These are phyloP conservation scores for Neurospora sp. DNA, from an alignment of 495 filamentous ascomycete species.

Conservation along the genomic window DNA sequence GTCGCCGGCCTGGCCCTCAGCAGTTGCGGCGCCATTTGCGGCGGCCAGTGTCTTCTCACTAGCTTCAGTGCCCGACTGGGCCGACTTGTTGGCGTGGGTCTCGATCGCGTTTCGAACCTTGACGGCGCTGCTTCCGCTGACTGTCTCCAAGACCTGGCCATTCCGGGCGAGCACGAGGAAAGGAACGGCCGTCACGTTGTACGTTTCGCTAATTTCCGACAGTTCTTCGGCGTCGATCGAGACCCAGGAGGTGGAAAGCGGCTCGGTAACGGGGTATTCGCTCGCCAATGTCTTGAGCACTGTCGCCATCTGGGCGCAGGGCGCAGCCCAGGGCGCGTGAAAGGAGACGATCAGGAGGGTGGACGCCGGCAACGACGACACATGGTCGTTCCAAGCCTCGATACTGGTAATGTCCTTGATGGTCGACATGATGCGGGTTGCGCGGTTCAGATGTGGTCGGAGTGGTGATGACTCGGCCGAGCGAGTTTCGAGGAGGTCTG, in stretches of 20 bases:
- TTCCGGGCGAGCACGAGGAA: conserved; percentile 74
- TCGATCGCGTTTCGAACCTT: conserved; percentile 77
- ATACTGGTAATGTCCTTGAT: conserved; percentile 64
- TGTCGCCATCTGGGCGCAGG: conserved; percentile 86
- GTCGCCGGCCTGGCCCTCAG: conserved; percentile 11
- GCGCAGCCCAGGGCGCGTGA: conserved; percentile 93
- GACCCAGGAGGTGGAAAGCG: conserved; percentile 67
- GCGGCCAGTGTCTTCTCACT: conserved; percentile 13
- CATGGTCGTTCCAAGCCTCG: conserved; percentile 54
- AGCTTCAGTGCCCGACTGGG: conserved; percentile 7
- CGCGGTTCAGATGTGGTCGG: not conserved
- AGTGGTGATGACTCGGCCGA: not conserved
- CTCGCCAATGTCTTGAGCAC: conserved; percentile 75
- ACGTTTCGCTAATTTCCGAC: conserved; percentile 74
- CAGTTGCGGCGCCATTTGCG: conserved; percentile 20
- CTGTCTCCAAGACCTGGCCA: conserved; percentile 60
- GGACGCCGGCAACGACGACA: conserved; percentile 52
- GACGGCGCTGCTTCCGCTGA: conserved; percentile 79
- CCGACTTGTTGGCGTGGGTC: conserved; percentile 49
- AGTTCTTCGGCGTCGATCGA: conserved; percentile 84
- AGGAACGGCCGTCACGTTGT: conserved; percentile 89
- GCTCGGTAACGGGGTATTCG: conserved; percentile 59
- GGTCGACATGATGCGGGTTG: conserved; percentile 46
- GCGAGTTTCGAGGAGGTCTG: not conserved
- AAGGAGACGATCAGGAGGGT: conserved; percentile 80